Conservation (phyloP, 1,284 basidiomycete species). For the Naganishia sp. region DNA sequence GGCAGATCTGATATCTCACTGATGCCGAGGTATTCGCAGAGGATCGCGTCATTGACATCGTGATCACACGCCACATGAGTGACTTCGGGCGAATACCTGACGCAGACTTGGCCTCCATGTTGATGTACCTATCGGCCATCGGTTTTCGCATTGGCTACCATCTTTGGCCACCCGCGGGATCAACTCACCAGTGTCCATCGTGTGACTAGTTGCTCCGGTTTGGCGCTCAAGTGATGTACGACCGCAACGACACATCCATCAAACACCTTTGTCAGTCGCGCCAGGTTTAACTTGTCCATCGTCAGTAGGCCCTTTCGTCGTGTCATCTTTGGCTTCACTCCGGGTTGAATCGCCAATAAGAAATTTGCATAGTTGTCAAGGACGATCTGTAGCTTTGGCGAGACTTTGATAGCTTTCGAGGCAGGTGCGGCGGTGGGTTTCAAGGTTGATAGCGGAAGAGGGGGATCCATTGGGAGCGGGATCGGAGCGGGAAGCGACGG, state of each 20-base stretch:
- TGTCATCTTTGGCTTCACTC: slow-evolving; percentile 1
- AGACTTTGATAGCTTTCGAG: neutral
- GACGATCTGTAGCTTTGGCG: slow-evolving; percentile 1
- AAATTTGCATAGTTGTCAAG: slow-evolving; percentile 15
- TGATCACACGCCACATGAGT: slow-evolving; percentile 30
- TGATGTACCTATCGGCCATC: slow-evolving; percentile 14
- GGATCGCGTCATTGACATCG: slow-evolving; percentile 11
- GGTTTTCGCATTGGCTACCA: too few species aligned
- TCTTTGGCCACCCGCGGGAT: too few species aligned
- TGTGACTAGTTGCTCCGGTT: slow-evolving; percentile 14
- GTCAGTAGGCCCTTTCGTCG: slow-evolving; percentile 10
- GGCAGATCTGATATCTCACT: slow-evolving; percentile 4
- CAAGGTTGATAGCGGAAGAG: neutral
- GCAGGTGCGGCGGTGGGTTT: neutral
- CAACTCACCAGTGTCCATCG: slow-evolving; percentile 23
- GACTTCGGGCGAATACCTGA: slow-evolving; percentile 27
- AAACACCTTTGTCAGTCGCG: slow-evolving; percentile 8
- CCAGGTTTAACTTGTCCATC: slow-evolving; percentile 5
- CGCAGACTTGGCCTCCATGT: slow-evolving; percentile 27
- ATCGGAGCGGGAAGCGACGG: neutral
- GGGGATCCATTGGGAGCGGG: neutral
- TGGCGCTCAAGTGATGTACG: slow-evolving; percentile 22
- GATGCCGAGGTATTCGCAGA: slow-evolving; percentile 27
- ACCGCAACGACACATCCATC: slow-evolving; percentile 20
- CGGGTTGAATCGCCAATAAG: slow-evolving; percentile 4